Percentiles rank a stretch among this genome's conserved stretches.
These are phyloP conservation scores for Nakazawaea peltata DNA, from an alignment of 805 yeast species.

Conservation along the genomic window DNA sequence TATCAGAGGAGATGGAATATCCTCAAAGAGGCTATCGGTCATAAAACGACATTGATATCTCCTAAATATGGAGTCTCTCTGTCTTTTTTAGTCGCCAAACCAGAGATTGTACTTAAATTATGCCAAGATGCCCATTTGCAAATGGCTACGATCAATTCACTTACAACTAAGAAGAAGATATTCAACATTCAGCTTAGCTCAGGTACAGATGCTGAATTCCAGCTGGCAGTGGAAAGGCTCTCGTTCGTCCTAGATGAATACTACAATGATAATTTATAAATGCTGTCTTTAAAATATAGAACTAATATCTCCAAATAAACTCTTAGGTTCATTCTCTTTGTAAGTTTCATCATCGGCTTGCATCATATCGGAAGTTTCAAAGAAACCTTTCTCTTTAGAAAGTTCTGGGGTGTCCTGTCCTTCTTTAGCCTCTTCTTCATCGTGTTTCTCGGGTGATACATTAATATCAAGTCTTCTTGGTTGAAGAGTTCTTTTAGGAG, in stretches of 20 bases:
- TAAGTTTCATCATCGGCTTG: neutral
- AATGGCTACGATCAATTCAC: too few species aligned
- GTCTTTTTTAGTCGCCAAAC: too few species aligned
- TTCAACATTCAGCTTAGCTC: neutral
- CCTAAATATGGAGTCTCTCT: too few species aligned
- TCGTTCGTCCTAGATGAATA: neutral
- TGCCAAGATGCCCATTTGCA: too few species aligned
- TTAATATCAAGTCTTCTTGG: constrained; percentile 2
- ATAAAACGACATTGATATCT: too few species aligned
- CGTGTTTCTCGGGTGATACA: neutral
- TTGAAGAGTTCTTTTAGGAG: constrained; percentile 6
- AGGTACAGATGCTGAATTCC: constrained; percentile 2
- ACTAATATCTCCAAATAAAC: constrained; percentile 8
- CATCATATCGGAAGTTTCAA: neutral
- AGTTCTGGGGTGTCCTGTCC: too few species aligned
- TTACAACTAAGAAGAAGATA: too few species aligned
- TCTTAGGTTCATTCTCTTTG: constrained; percentile 4
- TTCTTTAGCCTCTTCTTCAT: too few species aligned
- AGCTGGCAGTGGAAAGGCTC: neutral
- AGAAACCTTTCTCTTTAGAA: too few species aligned
- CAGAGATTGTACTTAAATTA: too few species aligned
- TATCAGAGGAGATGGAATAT: too few species aligned
- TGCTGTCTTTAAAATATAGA: constrained; percentile 3
- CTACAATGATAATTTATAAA: neutral
- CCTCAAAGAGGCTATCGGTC: too few species aligned